Evolutionary conservation across 2,329 filamentous ascomycete species (phyloP), one percentile per base, ranked within the genome.

Genomic region (Pseudogymnoascus sp.): DNA sequence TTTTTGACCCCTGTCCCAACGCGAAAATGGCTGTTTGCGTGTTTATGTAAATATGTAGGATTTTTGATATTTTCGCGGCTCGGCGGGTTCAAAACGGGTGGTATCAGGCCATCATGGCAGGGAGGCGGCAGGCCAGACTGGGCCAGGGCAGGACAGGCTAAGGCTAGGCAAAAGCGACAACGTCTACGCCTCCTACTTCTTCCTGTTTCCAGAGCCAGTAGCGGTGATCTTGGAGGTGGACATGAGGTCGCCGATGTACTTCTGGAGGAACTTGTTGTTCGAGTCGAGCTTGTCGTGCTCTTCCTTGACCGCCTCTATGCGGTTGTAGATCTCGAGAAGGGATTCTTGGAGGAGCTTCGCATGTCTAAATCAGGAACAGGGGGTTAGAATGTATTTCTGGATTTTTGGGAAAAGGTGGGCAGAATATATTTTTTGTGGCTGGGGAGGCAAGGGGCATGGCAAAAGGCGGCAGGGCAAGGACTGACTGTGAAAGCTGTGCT

Each of bases 201-300:
- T 64, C 38, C 59, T 54, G 38, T 39, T 60, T 28, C 63, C 57
- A 22, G 67, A 67, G 22, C 70, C 70, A 6, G 69, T 70, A 16
- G 85, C 80, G 1, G 86, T 88, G 67, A 89, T 88, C 71, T 88
- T 88, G 72, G 84, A 86, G n/a, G 86, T 88, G 67, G 90, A 90
- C 84, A 96, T 97, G 61, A 97, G 81, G 71, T 96, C 93, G 66
- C 93, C 93, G 70, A 97, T 97, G 73, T 97, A 97, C 74, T 96
- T 96, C 75, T 97, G 93, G 57, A 99, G 77, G 71, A 97, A 97
- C 70, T 92, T 93, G 81, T 99, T 99, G 74, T 97, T 92, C 74
- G 84, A 94, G 75, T 97, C 92, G 60, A 99, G 85, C 76, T 96
- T 97, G 77, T 97, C 91, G 72, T 99, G 92, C 72, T 97, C 93